Conservation (phyloP, 129 eudicot genomes). For the Escallonia rubra region DNA sequence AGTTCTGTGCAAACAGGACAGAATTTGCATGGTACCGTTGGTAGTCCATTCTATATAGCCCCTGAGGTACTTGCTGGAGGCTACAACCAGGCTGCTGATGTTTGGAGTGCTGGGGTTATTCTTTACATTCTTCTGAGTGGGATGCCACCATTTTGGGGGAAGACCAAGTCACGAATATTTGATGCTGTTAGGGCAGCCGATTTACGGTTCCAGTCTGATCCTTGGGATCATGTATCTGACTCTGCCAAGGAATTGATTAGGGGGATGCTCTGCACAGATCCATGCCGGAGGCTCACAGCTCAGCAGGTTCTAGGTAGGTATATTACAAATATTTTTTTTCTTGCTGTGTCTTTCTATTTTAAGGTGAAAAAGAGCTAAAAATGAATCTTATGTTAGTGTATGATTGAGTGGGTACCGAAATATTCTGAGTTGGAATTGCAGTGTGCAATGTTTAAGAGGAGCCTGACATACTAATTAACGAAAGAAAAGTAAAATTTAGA, state of each 20-base stretch:
- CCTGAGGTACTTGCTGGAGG: slow-evolving; percentile 88
- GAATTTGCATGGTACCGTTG: slow-evolving; percentile 73
- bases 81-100: slow-evolving; percentile 80
- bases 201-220: slow-evolving; percentile 59
- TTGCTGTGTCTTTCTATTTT: too few relatives aligned
- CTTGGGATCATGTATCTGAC: slow-evolving; percentile 55
- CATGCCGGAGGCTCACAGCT: slow-evolving; percentile 57
- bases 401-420: too few relatives aligned
- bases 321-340: background rate
- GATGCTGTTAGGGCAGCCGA: slow-evolving; percentile 77
- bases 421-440: too few relatives aligned
- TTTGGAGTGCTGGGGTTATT: slow-evolving; percentile 94
- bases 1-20: slow-evolving; percentile 42
- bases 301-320: slow-evolving; percentile 74
- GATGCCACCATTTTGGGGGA: slow-evolving; percentile 88
- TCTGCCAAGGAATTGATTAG: slow-evolving; percentile 70
- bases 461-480: too few relatives aligned
- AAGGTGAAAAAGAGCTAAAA: too few relatives aligned
- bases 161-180: slow-evolving; percentile 63
- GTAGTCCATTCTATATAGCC: slow-evolving; percentile 92
- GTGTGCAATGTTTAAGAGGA: too few relatives aligned
- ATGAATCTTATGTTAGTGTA: too few relatives aligned
- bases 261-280: slow-evolving; percentile 72
- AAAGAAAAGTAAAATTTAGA: too few relatives aligned
- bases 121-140: slow-evolving; percentile 84